Conservation (phyloP, 768 basidiomycete species). For the Lactifluus volemus region DNA sequence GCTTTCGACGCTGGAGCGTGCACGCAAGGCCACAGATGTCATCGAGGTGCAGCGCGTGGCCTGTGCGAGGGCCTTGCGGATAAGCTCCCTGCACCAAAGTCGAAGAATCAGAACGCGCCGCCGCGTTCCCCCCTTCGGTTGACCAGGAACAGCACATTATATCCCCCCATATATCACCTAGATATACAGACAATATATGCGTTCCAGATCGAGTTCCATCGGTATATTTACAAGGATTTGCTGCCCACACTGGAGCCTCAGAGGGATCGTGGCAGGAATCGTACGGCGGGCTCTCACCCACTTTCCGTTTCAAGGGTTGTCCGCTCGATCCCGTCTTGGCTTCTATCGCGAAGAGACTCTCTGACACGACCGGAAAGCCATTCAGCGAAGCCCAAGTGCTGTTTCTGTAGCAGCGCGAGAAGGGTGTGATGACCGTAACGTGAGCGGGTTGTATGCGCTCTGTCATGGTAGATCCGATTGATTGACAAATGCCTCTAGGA, state of each 20-base stretch:
- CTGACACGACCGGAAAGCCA: constrained; percentile 20
- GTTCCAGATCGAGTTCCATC: constrained; percentile 43
- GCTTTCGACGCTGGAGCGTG: constrained; percentile 59
- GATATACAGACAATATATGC: neutral
- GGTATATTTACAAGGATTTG: constrained; percentile 39
- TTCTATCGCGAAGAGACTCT: constrained; percentile 24
- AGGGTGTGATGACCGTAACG: constrained; percentile 29
- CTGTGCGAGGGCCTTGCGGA: constrained; percentile 55
- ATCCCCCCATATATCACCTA: neutral
- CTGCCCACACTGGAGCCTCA: constrained; percentile 28
- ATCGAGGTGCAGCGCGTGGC: constrained; percentile 60
- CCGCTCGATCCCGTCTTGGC: constrained; percentile 33
- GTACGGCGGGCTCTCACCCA: constrained; percentile 33
- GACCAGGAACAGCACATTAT: constrained; percentile 36
- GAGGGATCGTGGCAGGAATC: constrained; percentile 34
- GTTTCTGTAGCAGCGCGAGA: constrained; percentile 26
- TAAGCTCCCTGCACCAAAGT: constrained; percentile 4
- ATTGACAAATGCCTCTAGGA: constrained; percentile 23
- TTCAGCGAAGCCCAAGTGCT: constrained; percentile 27
- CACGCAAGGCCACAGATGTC: constrained; percentile 60
- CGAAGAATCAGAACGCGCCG: neutral
- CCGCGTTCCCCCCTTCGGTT: constrained; percentile 38
- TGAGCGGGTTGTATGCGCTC: constrained; percentile 18
- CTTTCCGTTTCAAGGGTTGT: constrained; percentile 30
- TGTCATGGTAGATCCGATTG: neutral